Percentiles rank a stretch among this genome's conserved stretches.
Evolutionary conservation across 352 stramenopile species (phyloP).

Genomic region (Peronospora tabacina): DNA sequence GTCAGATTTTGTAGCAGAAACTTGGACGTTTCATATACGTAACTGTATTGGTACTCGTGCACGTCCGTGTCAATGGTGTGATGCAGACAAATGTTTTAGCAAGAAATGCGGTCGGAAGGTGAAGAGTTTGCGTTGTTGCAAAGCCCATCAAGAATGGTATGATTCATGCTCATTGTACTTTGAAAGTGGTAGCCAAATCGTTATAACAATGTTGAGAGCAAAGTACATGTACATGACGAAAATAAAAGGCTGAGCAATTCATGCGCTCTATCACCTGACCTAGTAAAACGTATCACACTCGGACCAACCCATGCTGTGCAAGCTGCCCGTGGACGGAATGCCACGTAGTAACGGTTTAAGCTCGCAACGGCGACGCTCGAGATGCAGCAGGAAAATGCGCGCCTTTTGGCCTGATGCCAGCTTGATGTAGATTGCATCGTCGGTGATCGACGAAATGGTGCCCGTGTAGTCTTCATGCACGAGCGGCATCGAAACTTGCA

Average conservation of each 20-base stretch:
- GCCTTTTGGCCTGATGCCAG: conserved; percentile 55
- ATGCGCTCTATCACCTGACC: conserved; percentile 5
- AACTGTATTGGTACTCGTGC: conserved; percentile 6
- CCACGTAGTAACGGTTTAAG: conserved; percentile 58
- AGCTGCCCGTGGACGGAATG: conserved; percentile 32
- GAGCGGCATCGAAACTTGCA: conserved; percentile 53
- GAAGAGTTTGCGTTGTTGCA: background rate
- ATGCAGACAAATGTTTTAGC: conserved; percentile 28
- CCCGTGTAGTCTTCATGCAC: conserved; percentile 70
- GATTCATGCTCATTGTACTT: too few species aligned
- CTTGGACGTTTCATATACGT: conserved; percentile 9
- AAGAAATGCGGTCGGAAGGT: conserved; percentile 1
- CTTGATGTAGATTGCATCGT: conserved; percentile 68
- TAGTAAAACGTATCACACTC: conserved; percentile 57
- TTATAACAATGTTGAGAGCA: conserved; percentile 5
- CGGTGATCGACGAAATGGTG: conserved; percentile 62
- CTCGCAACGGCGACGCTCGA: conserved; percentile 52
- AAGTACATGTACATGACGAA: conserved; percentile 23
- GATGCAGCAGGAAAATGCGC: conserved; percentile 47
- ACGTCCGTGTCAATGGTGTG: conserved; percentile 8
- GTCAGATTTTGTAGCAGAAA: conserved; percentile 21
- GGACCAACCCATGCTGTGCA: conserved; percentile 51
- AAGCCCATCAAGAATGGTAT: too few species aligned
- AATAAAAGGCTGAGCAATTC: conserved; percentile 4
- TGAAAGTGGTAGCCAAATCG: background rate